These are phyloP conservation scores for Calocybe gangraenosa DNA, from an alignment of 768 basidiomycete genomes.

Conservation along the genomic window DNA sequence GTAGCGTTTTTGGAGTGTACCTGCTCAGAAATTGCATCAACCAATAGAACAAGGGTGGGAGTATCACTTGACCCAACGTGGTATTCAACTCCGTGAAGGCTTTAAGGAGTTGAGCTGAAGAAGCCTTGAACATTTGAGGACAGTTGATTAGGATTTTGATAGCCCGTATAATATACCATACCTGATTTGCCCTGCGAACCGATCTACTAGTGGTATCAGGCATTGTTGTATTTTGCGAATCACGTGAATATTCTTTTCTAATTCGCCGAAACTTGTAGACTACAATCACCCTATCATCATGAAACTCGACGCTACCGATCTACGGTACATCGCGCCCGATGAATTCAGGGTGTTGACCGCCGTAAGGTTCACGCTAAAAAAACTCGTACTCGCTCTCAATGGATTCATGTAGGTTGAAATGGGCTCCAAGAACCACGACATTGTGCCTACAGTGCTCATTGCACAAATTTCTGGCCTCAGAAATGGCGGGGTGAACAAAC, in stretches of 20 bases:
- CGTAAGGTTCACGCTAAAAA: conserved; percentile 38
- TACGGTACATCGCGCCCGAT: conserved; percentile 87
- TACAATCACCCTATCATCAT: conserved; percentile 37
- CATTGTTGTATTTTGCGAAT: too few relatives aligned
- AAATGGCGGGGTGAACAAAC: conserved; percentile 91
- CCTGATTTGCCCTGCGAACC: conserved; percentile 17
- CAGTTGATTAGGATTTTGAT: too few relatives aligned
- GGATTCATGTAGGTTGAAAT: conserved; percentile 98
- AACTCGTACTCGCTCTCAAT: too few relatives aligned
- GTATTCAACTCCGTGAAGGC: conserved; percentile 4
- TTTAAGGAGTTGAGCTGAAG: conserved; percentile 11
- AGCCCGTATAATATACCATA: background rate
- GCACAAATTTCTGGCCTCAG: conserved; percentile 91
- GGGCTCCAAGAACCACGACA: conserved; percentile 97
- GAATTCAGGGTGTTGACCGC: conserved; percentile 97
- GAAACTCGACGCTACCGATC: conserved; percentile 93
- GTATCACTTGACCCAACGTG: conserved; percentile 5
- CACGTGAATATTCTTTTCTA: too few relatives aligned
- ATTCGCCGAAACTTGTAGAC: too few relatives aligned
- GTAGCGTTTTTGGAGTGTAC: conserved; percentile 12
- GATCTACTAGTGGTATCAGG: background rate
- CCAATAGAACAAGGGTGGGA: background rate
- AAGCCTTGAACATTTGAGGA: conserved; percentile 10
- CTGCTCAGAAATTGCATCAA: conserved; percentile 11
- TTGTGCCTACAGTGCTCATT: conserved; percentile 86